These are phyloP conservation scores for Leishmania braziliensis DNA, from an alignment of 208 protist genomes.

Conservation along the genomic window DNA sequence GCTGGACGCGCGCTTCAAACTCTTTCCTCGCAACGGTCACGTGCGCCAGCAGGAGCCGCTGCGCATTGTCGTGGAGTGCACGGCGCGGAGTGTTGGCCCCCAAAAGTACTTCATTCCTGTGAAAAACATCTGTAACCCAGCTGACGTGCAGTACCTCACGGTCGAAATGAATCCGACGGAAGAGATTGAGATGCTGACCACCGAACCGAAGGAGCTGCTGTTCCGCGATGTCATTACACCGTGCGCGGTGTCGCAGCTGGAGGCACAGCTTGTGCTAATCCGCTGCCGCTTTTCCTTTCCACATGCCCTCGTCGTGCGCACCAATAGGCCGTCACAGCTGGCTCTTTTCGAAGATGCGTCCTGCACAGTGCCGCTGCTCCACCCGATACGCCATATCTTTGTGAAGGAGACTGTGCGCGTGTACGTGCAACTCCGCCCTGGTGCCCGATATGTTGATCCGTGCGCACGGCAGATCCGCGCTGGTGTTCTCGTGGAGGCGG, in stretches of 20 bases:
- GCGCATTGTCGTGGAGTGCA: conserved; percentile 80
- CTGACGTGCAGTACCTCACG: conserved; percentile 72
- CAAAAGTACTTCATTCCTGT: conserved; percentile 88
- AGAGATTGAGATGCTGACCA: conserved; percentile 64
- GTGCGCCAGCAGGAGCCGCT: conserved; percentile 51
- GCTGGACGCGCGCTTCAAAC: conserved; percentile 80
- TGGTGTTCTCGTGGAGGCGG: conserved; percentile 77
- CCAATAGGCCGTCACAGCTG: conserved; percentile 76
- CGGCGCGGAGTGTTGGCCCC: conserved; percentile 65
- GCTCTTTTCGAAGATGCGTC: conserved; percentile 72
- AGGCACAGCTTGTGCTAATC: conserved; percentile 72
- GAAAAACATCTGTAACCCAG: conserved; percentile 70
- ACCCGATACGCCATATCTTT: conserved; percentile 61
- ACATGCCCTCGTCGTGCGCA: conserved; percentile 74
- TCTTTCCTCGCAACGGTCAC: conserved; percentile 71
- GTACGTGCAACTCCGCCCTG: conserved; percentile 71
- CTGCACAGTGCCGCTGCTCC: conserved; percentile 65
- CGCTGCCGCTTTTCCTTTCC: conserved; percentile 59
- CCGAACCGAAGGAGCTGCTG: conserved; percentile 59
- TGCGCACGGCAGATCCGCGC: conserved; percentile 49
- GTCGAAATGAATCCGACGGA: conserved; percentile 79
- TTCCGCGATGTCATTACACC: conserved; percentile 78
- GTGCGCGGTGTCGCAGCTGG: conserved; percentile 46
- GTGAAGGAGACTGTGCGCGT: conserved; percentile 66
- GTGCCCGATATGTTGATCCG: conserved; percentile 46